phyloP scores from a whole-genome alignment of 345 rosid genomes.

The Ricinus communis region DNA sequence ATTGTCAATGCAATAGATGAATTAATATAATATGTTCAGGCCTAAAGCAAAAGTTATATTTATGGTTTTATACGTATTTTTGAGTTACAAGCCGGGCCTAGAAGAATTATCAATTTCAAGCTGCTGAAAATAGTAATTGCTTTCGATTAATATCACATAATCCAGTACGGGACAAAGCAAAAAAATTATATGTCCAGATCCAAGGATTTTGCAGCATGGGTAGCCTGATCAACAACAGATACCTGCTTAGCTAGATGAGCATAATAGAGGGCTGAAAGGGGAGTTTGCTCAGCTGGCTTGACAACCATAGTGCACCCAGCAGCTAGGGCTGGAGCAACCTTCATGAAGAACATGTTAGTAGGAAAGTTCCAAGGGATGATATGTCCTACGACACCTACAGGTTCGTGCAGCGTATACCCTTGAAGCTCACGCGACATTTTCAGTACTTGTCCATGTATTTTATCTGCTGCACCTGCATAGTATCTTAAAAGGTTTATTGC shows the following conservation, averaged over 20 bases:
- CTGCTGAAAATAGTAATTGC: too few species aligned
- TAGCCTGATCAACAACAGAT: too few species aligned
- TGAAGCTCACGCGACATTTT: constrained; percentile 52
- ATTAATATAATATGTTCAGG: too few species aligned
- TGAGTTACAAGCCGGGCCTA: too few species aligned
- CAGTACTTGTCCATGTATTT: constrained; percentile 77
- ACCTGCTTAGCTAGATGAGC: constrained; percentile 34
- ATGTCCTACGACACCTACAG: constrained; percentile 36
- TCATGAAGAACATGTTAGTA: constrained; percentile 28
- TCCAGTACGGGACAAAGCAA: too few species aligned
- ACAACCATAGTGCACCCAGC: constrained; percentile 33
- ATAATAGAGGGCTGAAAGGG: constrained; percentile 30
- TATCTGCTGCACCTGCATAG: constrained; percentile 88
- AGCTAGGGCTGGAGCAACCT: constrained; percentile 38
- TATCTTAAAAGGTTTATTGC: constrained; percentile 45
- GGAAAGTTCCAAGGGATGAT: constrained; percentile 44
- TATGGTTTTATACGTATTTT: too few species aligned
- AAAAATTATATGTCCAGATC: too few species aligned
- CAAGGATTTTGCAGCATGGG: too few species aligned
- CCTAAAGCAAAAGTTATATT: too few species aligned
- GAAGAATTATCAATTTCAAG: too few species aligned
- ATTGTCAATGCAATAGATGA: too few species aligned
- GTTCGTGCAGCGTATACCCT: constrained; percentile 38
- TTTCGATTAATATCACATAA: too few species aligned
- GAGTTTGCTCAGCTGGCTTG: constrained; percentile 39